phyloP scores from a whole-genome alignment of 768 basidiomycete species.

The Auriscalpium microsporum region DNA sequence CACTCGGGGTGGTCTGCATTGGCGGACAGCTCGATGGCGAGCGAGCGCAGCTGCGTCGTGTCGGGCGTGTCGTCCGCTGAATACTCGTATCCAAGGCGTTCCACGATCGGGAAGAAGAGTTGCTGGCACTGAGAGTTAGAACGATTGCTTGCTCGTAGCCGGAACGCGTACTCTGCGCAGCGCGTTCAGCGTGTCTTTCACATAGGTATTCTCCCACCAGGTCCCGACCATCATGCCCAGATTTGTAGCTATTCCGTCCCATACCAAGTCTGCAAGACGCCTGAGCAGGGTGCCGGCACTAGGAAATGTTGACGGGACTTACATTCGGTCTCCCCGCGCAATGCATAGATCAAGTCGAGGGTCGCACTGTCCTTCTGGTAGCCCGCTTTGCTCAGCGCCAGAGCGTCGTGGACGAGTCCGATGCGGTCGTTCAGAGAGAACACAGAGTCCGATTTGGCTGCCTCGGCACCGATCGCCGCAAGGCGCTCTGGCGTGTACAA shows the following conservation, averaged over 20 bases:
- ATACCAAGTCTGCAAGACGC: constrained; percentile 60
- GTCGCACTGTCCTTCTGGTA: constrained; percentile 68
- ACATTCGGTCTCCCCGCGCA: constrained; percentile 76
- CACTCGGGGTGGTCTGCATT: constrained; percentile 34
- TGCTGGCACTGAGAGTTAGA: constrained; percentile 27
- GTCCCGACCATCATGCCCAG: constrained; percentile 47
- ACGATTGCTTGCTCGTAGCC: neutral
- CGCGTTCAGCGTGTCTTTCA: constrained; percentile 44
- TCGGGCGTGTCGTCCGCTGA: constrained; percentile 56
- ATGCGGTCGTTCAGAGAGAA: constrained; percentile 84
- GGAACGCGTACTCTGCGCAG: constrained; percentile 45
- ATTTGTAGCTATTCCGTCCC: constrained; percentile 58
- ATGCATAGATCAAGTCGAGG: constrained; percentile 59
- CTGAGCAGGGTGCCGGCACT: constrained; percentile 4
- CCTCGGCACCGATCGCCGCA: constrained; percentile 69
- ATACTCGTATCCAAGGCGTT: constrained; percentile 74
- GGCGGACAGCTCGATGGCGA: constrained; percentile 55
- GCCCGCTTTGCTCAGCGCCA: constrained; percentile 76
- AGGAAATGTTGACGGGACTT: constrained; percentile 17
- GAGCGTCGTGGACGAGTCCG: constrained; percentile 77
- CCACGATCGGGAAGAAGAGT: constrained; percentile 67
- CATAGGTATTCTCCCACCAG: constrained; percentile 77
- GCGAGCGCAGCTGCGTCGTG: constrained; percentile 62
- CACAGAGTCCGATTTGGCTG: constrained; percentile 50
- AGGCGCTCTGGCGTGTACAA: constrained; percentile 78